A percentile compares a stretch with the other conserved stretches of the same genome.
These are phyloP conservation scores for Hydrangea macrophylla DNA, from an alignment of 148 eudicot species.

Conservation along the genomic window DNA sequence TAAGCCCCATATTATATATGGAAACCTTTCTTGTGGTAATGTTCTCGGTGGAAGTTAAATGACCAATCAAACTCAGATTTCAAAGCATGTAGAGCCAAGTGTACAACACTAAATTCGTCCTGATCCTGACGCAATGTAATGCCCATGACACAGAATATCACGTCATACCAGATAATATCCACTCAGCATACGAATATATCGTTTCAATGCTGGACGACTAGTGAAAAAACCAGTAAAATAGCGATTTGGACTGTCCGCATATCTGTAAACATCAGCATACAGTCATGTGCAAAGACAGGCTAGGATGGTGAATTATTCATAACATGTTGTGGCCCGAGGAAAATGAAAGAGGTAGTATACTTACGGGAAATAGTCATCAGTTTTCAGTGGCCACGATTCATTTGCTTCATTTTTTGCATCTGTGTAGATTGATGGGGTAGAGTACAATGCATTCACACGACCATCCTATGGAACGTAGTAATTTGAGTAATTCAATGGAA, in stretches of 20 bases:
- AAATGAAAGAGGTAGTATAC: conserved; percentile 17
- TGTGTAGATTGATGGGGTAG: conserved; percentile 85
- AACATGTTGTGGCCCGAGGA: not conserved
- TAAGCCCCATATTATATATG: too few relatives aligned
- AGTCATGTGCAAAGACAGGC: not conserved
- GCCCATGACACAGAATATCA: not conserved
- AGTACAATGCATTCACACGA: conserved; percentile 79
- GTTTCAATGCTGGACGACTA: conserved; percentile 85
- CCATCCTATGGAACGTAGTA: conserved; percentile 58
- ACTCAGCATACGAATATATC: conserved; percentile 71
- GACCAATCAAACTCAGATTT: too few relatives aligned
- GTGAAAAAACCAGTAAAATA: conserved; percentile 88
- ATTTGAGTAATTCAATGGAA: not conserved
- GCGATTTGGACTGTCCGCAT: conserved; percentile 60
- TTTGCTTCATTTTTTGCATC: conserved; percentile 73
- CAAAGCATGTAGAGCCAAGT: too few relatives aligned
- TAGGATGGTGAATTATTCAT: not conserved
- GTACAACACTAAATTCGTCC: conserved; percentile 4
- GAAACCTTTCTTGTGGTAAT: too few relatives aligned
- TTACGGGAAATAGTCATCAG: conserved; percentile 88
- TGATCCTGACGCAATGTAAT: not conserved
- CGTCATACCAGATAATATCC: conserved; percentile 76
- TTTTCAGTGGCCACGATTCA: conserved; percentile 71
- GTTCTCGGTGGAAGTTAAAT: too few relatives aligned
- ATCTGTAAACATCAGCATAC: conserved; percentile 39